phyloP scores from a whole-genome alignment of 192 early-diverging fungal genomes.

The Phlyctochytrium planicorne region DNA sequence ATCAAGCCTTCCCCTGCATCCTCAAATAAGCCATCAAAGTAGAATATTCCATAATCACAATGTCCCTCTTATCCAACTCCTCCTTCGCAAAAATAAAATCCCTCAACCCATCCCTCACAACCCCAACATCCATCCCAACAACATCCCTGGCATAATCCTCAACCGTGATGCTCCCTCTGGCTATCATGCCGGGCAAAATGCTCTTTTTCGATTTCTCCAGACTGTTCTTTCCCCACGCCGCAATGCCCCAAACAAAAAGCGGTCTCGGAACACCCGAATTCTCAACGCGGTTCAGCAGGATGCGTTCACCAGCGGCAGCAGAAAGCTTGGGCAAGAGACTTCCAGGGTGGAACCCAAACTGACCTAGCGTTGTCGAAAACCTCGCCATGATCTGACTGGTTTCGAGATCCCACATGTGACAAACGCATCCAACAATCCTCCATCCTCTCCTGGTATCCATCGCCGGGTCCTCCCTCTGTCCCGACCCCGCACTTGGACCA shows the following conservation, averaged over 20 bases:
- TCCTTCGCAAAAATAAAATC: background rate
- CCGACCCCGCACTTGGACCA: background rate
- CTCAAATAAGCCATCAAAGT: background rate
- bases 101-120: background rate
- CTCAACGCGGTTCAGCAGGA: background rate
- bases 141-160: background rate
- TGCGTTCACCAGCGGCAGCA: background rate
- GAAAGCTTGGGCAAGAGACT: background rate
- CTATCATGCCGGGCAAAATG: background rate
- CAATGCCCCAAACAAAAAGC: background rate
- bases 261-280: background rate
- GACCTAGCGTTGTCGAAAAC: conserved; percentile 1
- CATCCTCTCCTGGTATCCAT: background rate
- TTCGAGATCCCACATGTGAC: background rate
- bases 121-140: background rate
- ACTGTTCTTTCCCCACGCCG: conserved; percentile 3
- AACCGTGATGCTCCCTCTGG: background rate
- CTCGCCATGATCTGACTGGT: background rate
- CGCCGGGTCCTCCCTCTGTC: background rate
- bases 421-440: background rate
- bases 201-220: background rate
- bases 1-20: too few species aligned
- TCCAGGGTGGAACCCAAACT: background rate
- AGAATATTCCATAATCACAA: background rate
- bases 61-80: conserved; percentile 2